Conservation (phyloP, 2,329 filamentous ascomycete genomes). For the Penicillium sumatraense region DNA sequence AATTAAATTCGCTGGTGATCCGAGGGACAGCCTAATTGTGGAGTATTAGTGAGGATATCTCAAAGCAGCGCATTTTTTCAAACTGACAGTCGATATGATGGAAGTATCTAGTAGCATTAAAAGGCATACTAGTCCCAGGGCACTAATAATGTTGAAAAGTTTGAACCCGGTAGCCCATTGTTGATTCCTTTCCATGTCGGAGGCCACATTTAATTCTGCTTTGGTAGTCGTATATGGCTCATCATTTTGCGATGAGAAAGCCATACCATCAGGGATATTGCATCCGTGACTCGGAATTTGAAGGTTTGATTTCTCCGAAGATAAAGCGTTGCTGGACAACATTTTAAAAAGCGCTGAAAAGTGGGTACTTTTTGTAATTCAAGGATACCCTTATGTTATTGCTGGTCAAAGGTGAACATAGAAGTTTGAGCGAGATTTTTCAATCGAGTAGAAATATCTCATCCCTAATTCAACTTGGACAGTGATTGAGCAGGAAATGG, state of each 20-base stretch:
- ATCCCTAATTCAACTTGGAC: no score
- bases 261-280: not conserved
- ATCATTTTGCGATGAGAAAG: not conserved
- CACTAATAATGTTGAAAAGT: not conserved
- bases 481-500: no score
- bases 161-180: not conserved
- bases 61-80: not conserved
- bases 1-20: conserved; percentile 10
- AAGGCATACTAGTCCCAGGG: not conserved
- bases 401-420: no score
- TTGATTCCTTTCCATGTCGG: not conserved
- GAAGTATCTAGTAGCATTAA: conserved; percentile 3
- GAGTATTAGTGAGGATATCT: not conserved
- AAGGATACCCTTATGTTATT: no score
- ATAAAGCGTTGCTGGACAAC: no score
- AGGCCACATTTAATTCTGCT: not conserved
- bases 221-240: not conserved
- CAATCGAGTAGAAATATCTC: no score
- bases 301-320: no score
- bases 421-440: no score
- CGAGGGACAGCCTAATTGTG: conserved; percentile 2
- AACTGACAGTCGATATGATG: conserved; percentile 3
- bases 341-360: no score
- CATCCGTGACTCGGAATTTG: no score
- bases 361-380: no score